Evolutionary conservation across 257 asterid genomes (phyloP), one percentile per base, ranked within the genome.

Genomic region (Solanum sejunctum): DNA sequence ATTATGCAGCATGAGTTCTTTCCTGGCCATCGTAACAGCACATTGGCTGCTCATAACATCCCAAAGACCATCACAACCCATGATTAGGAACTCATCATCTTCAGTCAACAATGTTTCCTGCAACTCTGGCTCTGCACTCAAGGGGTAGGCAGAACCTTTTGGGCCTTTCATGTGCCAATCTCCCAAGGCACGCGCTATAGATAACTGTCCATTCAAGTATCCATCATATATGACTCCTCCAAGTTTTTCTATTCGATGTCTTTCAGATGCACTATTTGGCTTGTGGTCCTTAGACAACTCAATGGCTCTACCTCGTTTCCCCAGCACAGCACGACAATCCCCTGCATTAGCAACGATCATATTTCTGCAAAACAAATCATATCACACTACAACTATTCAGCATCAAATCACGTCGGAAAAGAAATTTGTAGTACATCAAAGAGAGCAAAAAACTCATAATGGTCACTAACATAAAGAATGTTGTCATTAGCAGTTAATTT

Each of bases 81-180:
- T 91, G 60, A 95, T 95, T 43, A 95, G 85, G 90, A 95, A 95
- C 92, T 95, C 99, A 3, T 95, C 99, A 10, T 94, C 99, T 72
- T 95, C 99, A 0, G 92, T 93, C 56, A 95, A 75, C 26, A 90
- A 8, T 0, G 88, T 87, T 90, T 92, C 97, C 84, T 91, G 94
- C 88, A 96, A 84, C 88, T 96, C 99, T 2, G 99, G 99, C 90
- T 94, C 98, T 8, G 97, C 95, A 23, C 96, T 92, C 71, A 96
- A 75, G 13, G 99, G 98, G 85, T 93, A 91, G 12, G 91, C 89
- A 6, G 95, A 90, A 41, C 98, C 99, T 87, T 91, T 92, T 0
- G 95, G 84, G 57, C 97, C 96, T 89, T 95, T 95, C 97, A 95
- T 94, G 93, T 95, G 98, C 99, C 99, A 95, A 82, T 95, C 99